Conservation (phyloP, 1,284 basidiomycete genomes). For the Fistulinella cinereoalba region DNA sequence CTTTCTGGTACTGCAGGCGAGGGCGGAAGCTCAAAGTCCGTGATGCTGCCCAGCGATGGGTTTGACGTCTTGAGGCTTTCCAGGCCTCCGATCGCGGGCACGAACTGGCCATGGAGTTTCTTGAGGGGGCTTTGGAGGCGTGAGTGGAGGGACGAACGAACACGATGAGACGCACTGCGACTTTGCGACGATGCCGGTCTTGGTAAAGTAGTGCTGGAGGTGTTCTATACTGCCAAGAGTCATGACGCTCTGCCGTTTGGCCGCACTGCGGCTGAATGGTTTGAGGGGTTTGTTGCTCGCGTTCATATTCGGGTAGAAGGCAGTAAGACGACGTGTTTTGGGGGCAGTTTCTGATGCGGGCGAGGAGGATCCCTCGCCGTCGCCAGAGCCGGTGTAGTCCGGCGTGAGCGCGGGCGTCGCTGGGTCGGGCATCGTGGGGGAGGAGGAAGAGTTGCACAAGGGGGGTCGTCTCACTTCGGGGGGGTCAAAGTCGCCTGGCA, state of each 20-base stretch:
- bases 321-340: constrained; percentile 53
- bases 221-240: constrained; percentile 83
- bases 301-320: constrained; percentile 74
- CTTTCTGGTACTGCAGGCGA: constrained; percentile 57
- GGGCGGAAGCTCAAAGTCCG: constrained; percentile 63
- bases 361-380: constrained; percentile 26
- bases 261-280: constrained; percentile 81
- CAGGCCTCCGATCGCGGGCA: constrained; percentile 68
- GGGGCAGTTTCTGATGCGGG: constrained; percentile 21
- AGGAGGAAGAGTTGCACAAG: constrained; percentile 35
- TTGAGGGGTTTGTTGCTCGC: constrained; percentile 68
- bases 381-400: constrained; percentile 47
- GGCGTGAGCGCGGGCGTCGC: constrained; percentile 49
- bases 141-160: constrained; percentile 1
- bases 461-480: constrained; percentile 10
- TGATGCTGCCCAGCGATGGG: constrained; percentile 40
- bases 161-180: constrained; percentile 53
- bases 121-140: constrained; percentile 44
- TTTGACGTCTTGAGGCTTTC: constrained; percentile 37
- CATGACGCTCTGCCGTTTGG: constrained; percentile 85
- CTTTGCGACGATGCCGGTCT: constrained; percentile 72
- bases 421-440: constrained; percentile 3
- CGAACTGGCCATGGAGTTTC: constrained; percentile 58
- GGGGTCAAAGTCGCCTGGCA: constrained; percentile 2
- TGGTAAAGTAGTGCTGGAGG: constrained; percentile 85